phyloP scores from a whole-genome alignment of 805 yeast species.

The Yueomyces sinensis region DNA sequence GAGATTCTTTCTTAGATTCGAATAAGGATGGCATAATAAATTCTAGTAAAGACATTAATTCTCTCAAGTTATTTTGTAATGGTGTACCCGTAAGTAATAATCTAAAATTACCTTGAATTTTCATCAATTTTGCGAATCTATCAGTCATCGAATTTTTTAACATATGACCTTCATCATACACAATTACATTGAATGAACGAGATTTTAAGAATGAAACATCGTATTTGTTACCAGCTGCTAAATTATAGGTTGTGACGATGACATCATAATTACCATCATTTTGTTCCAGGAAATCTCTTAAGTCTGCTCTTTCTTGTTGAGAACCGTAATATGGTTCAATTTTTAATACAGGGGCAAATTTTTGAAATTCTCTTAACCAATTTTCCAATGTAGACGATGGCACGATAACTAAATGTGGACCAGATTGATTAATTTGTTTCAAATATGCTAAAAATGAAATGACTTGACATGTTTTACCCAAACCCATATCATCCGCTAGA shows the following conservation, averaged over 20 bases:
- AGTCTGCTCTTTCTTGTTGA: slow-evolving; percentile 69
- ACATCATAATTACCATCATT: slow-evolving; percentile 59
- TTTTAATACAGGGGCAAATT: slow-evolving; percentile 68
- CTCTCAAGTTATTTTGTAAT: slow-evolving; percentile 81
- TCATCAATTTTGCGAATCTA: slow-evolving; percentile 78
- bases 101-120: slow-evolving; percentile 70
- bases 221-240: slow-evolving; percentile 76
- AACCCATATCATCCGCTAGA: slow-evolving; percentile 96
- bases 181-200: slow-evolving; percentile 71
- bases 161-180: slow-evolving; percentile 97
- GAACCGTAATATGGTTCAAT: slow-evolving; percentile 94
- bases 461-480: slow-evolving; percentile 95
- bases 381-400: slow-evolving; percentile 95
- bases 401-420: slow-evolving; percentile 89
- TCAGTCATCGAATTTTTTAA: slow-evolving; percentile 81
- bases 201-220: slow-evolving; percentile 70
- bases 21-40: slow-evolving; percentile 82
- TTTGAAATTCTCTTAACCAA: slow-evolving; percentile 89
- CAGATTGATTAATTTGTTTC: slow-evolving; percentile 43
- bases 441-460: slow-evolving; percentile 82
- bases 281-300: slow-evolving; percentile 53
- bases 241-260: slow-evolving; percentile 82
- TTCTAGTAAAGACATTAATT: slow-evolving; percentile 77
- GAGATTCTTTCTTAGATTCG: slow-evolving; percentile 67
- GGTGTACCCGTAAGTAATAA: slow-evolving; percentile 93